These are phyloP conservation scores for Wickerhamomyces mucosus DNA, from an alignment of 805 yeast genomes.

Conservation along the genomic window DNA sequence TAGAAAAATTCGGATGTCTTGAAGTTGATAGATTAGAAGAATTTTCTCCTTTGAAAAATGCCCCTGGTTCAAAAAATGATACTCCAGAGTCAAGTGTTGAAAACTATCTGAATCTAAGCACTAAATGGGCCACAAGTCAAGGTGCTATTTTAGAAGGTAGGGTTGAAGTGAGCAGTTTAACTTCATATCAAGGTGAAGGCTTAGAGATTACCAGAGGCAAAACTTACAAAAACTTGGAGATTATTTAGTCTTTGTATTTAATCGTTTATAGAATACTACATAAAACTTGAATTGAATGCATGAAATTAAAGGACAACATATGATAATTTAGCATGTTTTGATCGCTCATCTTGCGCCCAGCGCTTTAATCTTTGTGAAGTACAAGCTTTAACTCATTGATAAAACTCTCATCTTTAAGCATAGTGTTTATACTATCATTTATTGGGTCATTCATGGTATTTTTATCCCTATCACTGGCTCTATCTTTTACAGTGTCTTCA, in stretches of 20 bases:
- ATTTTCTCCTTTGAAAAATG: constrained; percentile 92
- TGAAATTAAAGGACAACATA: background rate
- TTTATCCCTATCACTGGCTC: constrained; percentile 3
- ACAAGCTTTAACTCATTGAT: constrained; percentile 12
- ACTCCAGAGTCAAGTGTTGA: constrained; percentile 74
- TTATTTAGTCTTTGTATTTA: constrained; percentile 12
- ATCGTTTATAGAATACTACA: background rate
- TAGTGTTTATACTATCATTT: too few species aligned
- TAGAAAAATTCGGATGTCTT: constrained; percentile 74
- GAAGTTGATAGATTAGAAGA: constrained; percentile 84
- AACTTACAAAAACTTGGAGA: constrained; percentile 20
- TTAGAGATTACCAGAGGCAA: constrained; percentile 46
- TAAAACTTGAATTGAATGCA: too few species aligned
- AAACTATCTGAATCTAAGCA: constrained; percentile 56
- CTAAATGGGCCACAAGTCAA: constrained; percentile 58
- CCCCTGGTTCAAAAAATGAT: constrained; percentile 72
- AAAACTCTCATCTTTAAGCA: too few species aligned
- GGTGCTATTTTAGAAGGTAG: constrained; percentile 55
- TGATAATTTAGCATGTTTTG: background rate
- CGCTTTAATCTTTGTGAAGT: too few species aligned
- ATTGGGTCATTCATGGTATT: constrained; percentile 8
- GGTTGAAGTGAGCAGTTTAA: constrained; percentile 70
- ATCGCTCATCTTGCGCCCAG: too few species aligned
- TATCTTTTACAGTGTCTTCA: too few species aligned
- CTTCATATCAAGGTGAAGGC: constrained; percentile 73